Evolutionary conservation across 164 flowering plant genomes (phyloP).

Genomic region (Nymphaea colorata): DNA sequence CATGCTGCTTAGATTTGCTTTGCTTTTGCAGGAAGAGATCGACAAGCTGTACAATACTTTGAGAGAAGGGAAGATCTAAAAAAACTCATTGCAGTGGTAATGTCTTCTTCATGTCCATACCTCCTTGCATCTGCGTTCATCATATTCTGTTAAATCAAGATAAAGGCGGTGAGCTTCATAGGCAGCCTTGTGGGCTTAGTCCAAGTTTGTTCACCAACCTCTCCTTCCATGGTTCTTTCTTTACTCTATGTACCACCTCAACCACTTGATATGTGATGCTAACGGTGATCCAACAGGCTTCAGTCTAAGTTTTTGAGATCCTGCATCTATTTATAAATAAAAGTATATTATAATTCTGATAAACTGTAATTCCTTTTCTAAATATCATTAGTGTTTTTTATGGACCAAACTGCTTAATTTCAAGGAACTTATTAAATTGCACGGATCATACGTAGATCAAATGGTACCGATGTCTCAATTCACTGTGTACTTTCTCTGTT

Average conservation of each 20-base stretch:
- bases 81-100: background rate
- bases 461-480: too few relatives aligned
- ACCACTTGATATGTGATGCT: background rate
- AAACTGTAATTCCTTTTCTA: too few relatives aligned
- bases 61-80: background rate
- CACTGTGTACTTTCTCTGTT: too few relatives aligned
- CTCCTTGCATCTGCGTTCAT: background rate
- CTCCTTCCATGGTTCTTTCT: background rate
- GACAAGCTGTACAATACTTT: background rate
- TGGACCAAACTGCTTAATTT: too few relatives aligned
- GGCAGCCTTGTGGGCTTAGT: background rate
- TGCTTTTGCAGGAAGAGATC: slow-evolving; percentile 2
- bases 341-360: too few relatives aligned
- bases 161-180: too few relatives aligned
- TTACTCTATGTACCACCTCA: background rate
- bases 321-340: too few relatives aligned
- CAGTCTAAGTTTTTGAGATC: background rate
- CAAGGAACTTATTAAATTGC: too few relatives aligned
- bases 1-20: background rate
- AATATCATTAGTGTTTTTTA: too few relatives aligned
- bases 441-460: too few relatives aligned
- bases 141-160: background rate
- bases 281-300: background rate
- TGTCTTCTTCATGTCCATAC: background rate
- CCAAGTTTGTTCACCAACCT: background rate